phyloP scores from a whole-genome alignment of 257 asterid genomes.

The Fraxinus cuspidata region DNA sequence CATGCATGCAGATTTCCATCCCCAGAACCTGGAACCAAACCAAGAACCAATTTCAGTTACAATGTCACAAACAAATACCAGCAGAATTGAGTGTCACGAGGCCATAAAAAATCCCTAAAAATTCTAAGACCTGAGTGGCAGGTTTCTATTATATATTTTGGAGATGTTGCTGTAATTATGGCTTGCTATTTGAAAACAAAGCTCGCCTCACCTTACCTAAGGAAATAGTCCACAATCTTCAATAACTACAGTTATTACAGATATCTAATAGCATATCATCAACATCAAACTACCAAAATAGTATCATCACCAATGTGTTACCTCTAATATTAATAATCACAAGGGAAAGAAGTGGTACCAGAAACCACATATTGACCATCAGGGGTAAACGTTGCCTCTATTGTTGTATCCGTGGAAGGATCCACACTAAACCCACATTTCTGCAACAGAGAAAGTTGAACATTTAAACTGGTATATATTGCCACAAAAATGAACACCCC shows the following conservation, averaged over 20 bases:
- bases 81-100: background rate
- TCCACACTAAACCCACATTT: constrained; percentile 83
- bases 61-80: constrained; percentile 1
- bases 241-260: background rate
- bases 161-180: background rate
- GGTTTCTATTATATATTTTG: background rate
- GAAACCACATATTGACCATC: constrained; percentile 92
- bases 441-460: constrained; percentile 43
- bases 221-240: background rate
- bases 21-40: constrained; percentile 72
- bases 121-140: background rate
- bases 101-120: background rate
- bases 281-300: background rate
- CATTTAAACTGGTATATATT: constrained; percentile 1
- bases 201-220: background rate
- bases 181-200: background rate
- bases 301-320: background rate
- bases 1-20: constrained; percentile 88
- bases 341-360: constrained; percentile 43
- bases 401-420: constrained; percentile 58
- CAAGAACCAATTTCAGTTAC: constrained; percentile 6
- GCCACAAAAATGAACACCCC: background rate
- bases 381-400: constrained; percentile 91
- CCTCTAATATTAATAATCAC: background rate
- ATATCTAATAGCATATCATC: background rate